phyloP scores from a whole-genome alignment of 805 yeast species.

The Lipomyces sp. region DNA sequence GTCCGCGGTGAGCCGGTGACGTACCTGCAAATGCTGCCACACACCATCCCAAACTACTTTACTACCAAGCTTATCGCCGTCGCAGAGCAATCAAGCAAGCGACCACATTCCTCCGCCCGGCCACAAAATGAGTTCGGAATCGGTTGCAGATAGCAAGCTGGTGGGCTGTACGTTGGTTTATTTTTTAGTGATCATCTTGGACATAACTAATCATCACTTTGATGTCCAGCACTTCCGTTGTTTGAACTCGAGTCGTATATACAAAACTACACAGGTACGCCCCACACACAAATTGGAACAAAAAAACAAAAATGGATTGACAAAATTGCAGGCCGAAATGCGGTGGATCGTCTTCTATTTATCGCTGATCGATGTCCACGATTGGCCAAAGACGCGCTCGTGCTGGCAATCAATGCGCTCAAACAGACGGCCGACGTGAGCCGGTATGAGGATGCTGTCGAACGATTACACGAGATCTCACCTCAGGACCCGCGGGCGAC shows the following conservation, averaged over 20 bases:
- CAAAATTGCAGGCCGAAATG: conserved; percentile 23
- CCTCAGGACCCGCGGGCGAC: conserved; percentile 17
- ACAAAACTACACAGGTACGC: conserved; percentile 31
- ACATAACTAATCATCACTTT: not conserved
- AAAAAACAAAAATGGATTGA: too few relatives aligned
- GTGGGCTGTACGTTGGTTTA: not conserved
- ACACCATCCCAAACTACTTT: too few relatives aligned
- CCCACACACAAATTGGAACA: not conserved
- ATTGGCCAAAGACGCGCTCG: conserved; percentile 23
- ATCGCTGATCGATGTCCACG: conserved; percentile 33
- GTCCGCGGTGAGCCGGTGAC: too few relatives aligned
- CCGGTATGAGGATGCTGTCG: conserved; percentile 30
- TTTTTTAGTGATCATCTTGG: too few relatives aligned
- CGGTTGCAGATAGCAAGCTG: not conserved
- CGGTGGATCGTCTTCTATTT: conserved; percentile 30
- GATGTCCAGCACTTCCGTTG: conserved; percentile 18
- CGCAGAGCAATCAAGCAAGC: not conserved
- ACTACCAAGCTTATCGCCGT: not conserved
- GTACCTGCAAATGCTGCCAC: too few relatives aligned
- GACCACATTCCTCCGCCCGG: too few relatives aligned
- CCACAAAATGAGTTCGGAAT: conserved; percentile 1
- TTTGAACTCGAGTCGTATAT: conserved; percentile 34
- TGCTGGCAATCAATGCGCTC: conserved; percentile 25
- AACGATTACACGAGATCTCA: conserved; percentile 7
- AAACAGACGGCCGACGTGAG: conserved; percentile 22